A percentile compares a stretch with the other conserved stretches of the same genome.
Evolutionary conservation across 2,329 filamentous ascomycete species (phyloP).

Genomic region (Microthyrium microscopicum): DNA sequence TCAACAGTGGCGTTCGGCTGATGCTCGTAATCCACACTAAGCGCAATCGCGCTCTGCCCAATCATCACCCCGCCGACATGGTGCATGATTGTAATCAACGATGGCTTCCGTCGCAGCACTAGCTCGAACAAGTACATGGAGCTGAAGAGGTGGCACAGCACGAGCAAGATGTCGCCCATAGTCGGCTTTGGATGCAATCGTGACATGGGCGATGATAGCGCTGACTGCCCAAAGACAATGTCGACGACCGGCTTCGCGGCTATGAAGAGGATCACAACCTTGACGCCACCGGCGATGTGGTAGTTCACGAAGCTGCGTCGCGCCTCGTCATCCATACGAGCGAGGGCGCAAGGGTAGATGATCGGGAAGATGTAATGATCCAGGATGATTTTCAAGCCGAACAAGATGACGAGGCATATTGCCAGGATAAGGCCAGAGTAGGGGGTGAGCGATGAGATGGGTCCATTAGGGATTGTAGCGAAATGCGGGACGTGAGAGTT

Average conservation of each 20-base stretch:
- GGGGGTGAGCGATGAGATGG: conserved; percentile 11
- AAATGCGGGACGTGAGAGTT: conserved; percentile 4
- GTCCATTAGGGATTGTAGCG: conserved; percentile 2
- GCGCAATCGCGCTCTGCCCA: conserved; percentile 26
- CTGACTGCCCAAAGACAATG: conserved; percentile 19
- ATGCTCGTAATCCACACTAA: conserved; percentile 15
- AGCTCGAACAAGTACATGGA: conserved; percentile 32
- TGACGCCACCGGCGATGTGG: conserved; percentile 27
- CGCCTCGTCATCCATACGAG: conserved; percentile 19
- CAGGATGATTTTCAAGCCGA: conserved; percentile 16
- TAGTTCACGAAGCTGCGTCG: conserved; percentile 30
- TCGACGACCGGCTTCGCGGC: conserved; percentile 26
- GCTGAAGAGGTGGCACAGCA: conserved; percentile 24
- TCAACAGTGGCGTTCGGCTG: conserved; percentile 20
- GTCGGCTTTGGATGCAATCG: conserved; percentile 18
- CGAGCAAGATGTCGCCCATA: conserved; percentile 24
- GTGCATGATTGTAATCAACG: conserved; percentile 24
- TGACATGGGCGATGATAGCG: conserved; percentile 18
- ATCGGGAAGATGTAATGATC: conserved; percentile 22
- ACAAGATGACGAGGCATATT: conserved; percentile 10
- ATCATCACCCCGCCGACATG: conserved; percentile 26
- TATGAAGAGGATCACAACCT: conserved; percentile 23
- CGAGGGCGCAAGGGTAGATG: conserved; percentile 21
- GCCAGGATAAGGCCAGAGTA: conserved; percentile 14
- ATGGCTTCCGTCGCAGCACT: conserved; percentile 25